Base-by-base conservation (phyloP, 1,284 basidiomycete genomes). In the Puccinia novopanici region DNA sequence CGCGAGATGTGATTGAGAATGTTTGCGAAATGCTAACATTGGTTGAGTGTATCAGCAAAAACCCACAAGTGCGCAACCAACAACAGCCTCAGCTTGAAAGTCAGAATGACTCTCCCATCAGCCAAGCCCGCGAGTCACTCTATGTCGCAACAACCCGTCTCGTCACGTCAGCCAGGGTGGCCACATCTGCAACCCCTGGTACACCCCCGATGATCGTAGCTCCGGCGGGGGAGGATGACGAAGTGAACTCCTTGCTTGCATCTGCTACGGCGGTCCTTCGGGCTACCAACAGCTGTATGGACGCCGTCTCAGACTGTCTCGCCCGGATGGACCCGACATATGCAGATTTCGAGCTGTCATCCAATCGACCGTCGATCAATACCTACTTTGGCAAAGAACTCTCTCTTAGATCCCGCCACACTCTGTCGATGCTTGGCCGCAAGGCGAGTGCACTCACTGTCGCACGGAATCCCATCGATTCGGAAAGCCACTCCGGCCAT, bases 11-110 rank as follows among this genome's bases (percentile, higher is more conserved):
- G 37, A 93, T 98, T 74, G 94, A 96, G 85, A 91, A 92, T 86
- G 94, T 97, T 24, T 92, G 94, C 86, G 92, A 92, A 84, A 89
- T 98, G 72, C 88, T 98, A 76, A 91, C 92, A n/a, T 91, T 98
- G 75, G 94, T 97, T 68, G 95, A 98, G 85, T 91, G 92, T 2
- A 92, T 96, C 55, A 90, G 92, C 83, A 89, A 89, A 72, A 91
- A 86, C 63, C 42, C 48, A 12, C 67, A 65, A 13, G 50, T 81
- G 30, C 63, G 67, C 19, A 27, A 70, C n/a, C n/a, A 24, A 22
- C 76, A 67, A 15, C 54, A 52, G 5, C 1, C 34, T n/a, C n/a
- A n/a, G n/a, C n/a, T n/a, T n/a, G n/a, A n/a, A n/a, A n/a, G n/a
- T 42, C 34, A 54, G 37, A 48, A 57, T 67, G 34, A 79, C 10